Evolutionary conservation across 306 rosid species (phyloP), one percentile per base, ranked within the genome.

Genomic region (Pterocarpus santalinus): DNA sequence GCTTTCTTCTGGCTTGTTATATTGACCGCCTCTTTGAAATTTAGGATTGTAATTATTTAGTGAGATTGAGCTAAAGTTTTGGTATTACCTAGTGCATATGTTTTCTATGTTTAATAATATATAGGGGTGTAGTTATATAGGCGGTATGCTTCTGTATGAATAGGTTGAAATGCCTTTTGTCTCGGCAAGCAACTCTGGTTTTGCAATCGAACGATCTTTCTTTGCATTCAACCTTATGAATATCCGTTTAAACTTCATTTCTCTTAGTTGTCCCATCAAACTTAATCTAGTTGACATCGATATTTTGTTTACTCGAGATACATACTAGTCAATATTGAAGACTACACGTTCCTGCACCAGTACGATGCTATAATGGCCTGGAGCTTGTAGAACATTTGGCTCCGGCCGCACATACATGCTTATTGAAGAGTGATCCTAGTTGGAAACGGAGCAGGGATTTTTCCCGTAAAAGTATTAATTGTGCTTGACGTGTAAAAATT

Each of bases 41-140:
- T 80, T 66, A 69, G 88, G 84, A 64, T 55, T 88, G 86, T 83
- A 88, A 74, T 70, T 86, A 80, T 69, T 32, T 70, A 82, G 67
- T 69, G 22, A n/a, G 76, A 71, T 58, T 77, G 66, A 33, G 75
- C 30, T 60, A 13, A 70, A 52, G 56, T 68, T 81, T 79, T 80
- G 66, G 51, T 80, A 69, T 63, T 32, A 33, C 78, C 69, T 61
- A 8, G 33, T 80, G 78, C 77, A 63, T 75, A 73, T 77, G 80
- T 47, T 76, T 84, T 16, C 56, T 69, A 70, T 16, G 38, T 33
- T 70, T 73, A 39, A 61, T 28, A 55, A 4, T 56, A 64, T 62
- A 69, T 22, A 22, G 60, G 41, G 67, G 11, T 81, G 70, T 63
- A 51, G 63, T 36, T 82, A 49, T 49, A 36, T 51, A 30, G 61